Conservation (phyloP, 768 basidiomycete genomes). For the Cystofilobasidium ferigula region DNA sequence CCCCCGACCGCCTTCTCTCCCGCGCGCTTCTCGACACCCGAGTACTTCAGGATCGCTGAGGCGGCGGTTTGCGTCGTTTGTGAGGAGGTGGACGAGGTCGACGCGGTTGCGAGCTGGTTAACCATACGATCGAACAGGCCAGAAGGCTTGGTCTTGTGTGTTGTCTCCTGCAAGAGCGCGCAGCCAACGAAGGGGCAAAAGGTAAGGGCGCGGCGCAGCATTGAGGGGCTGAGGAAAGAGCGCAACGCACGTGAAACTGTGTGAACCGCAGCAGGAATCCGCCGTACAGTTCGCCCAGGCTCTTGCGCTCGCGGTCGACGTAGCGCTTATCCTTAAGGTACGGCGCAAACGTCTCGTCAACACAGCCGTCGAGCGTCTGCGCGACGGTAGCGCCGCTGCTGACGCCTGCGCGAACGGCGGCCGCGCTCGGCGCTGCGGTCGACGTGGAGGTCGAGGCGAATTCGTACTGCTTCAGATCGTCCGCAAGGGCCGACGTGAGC, state of each 20-base stretch:
- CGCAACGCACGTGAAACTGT: conserved; percentile 66
- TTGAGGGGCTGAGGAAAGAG: not conserved
- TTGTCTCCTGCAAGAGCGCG: conserved; percentile 40
- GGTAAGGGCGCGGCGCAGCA: too few species aligned
- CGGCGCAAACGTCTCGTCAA: conserved; percentile 91
- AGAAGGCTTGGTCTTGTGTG: conserved; percentile 48
- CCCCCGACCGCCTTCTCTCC: conserved; percentile 52
- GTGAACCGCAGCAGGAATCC: conserved; percentile 62
- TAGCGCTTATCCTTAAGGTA: conserved; percentile 87
- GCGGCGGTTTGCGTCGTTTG: conserved; percentile 65
- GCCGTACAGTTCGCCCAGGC: conserved; percentile 65
- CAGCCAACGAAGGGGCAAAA: not conserved
- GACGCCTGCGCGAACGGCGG: too few species aligned
- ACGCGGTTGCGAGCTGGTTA: conserved; percentile 68
- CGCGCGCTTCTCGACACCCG: conserved; percentile 50
- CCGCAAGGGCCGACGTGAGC: conserved; percentile 64
- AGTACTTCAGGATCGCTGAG: conserved; percentile 77
- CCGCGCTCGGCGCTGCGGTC: not conserved
- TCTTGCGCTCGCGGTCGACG: conserved; percentile 80
- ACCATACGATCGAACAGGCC: conserved; percentile 81
- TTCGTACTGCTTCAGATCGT: conserved; percentile 85
- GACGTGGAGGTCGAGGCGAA: conserved; percentile 47
- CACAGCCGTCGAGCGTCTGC: conserved; percentile 77
- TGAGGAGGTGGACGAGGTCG: conserved; percentile 34
- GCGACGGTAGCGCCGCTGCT: conserved; percentile 6